These are phyloP conservation scores for Fusarium xylarioides DNA, from an alignment of 2,329 filamentous ascomycete genomes.

Conservation along the genomic window DNA sequence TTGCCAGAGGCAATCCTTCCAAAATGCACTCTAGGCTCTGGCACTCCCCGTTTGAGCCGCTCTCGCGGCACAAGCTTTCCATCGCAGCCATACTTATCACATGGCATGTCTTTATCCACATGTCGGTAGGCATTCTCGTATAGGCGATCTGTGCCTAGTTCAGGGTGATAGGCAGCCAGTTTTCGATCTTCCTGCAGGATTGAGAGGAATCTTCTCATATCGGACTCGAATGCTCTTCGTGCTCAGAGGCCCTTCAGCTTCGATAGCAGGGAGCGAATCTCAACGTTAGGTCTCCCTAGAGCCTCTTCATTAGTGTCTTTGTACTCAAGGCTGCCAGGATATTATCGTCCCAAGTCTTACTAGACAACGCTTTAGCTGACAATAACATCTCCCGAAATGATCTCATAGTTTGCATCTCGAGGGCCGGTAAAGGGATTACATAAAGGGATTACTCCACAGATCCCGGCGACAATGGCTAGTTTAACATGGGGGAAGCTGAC, in stretches of 20 bases:
- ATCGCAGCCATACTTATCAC: neutral
- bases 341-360: neutral
- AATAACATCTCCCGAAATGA: neutral
- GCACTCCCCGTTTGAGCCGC: neutral
- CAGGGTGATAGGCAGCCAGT: neutral
- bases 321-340: neutral
- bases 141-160: neutral
- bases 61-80: neutral
- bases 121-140: neutral
- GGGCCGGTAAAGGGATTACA: slow-evolving; percentile 42
- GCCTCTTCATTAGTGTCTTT: neutral
- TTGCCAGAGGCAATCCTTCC: slow-evolving; percentile 47
- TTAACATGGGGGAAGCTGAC: slow-evolving; percentile 47
- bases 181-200: neutral
- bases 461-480: slow-evolving; percentile 49
- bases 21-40: neutral
- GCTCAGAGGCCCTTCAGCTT: neutral
- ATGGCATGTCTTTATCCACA: neutral
- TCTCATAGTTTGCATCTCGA: neutral
- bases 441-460: slow-evolving; percentile 51
- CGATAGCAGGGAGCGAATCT: neutral
- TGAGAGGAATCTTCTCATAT: neutral
- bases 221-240: neutral
- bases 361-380: neutral
- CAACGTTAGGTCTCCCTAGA: neutral